A percentile compares a stretch with the other conserved stretches of the same genome.
Evolutionary conservation across 345 rosid genomes (phyloP).

Genomic region (Gossypium rotundifolium): DNA sequence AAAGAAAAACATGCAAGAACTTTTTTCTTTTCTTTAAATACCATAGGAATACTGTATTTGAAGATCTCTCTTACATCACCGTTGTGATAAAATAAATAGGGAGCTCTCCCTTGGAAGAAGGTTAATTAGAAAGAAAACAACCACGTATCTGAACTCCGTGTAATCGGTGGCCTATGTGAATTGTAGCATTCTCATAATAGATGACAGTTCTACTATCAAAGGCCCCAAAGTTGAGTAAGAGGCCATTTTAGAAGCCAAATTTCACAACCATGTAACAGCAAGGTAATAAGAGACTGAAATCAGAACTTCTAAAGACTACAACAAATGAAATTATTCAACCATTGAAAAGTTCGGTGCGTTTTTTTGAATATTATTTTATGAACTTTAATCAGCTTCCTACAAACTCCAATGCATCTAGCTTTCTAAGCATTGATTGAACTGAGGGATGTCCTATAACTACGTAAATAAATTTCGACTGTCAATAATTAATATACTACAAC

Average conservation of each 20-base stretch:
- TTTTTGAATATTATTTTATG: background rate
- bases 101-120: too few relatives aligned
- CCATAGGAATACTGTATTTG: background rate
- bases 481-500: background rate
- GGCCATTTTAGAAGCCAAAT: background rate
- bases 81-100: too few relatives aligned
- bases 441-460: background rate
- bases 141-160: too few relatives aligned
- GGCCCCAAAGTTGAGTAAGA: background rate
- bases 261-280: background rate
- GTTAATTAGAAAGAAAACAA: too few relatives aligned
- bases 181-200: background rate
- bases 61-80: background rate
- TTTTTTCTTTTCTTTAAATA: background rate
- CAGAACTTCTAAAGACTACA: background rate
- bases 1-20: background rate
- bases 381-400: background rate
- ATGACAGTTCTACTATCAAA: background rate
- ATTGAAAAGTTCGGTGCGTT: background rate
- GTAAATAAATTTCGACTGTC: too few relatives aligned
- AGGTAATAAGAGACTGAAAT: constrained; percentile 2
- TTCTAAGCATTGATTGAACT: background rate
- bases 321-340: background rate
- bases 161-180: too few relatives aligned
- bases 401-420: background rate